Conservation (phyloP, 2,329 filamentous ascomycete genomes). For the Beauveria medogensis region DNA sequence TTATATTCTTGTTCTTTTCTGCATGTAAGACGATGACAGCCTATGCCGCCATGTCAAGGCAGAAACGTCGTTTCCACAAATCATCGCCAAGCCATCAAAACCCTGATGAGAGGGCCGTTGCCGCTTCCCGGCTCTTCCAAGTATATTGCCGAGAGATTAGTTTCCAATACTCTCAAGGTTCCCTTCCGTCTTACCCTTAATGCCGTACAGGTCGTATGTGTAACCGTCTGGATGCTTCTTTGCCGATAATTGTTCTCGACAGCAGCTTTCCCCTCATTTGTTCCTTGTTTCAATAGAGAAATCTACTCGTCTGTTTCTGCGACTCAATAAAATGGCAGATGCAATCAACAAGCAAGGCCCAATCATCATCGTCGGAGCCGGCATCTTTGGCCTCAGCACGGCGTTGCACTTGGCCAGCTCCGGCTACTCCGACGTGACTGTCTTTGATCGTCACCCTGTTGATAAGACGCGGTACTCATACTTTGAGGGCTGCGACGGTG, state of each 20-base stretch:
- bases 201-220: background rate
- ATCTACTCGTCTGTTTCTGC: background rate
- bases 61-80: background rate
- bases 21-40: background rate
- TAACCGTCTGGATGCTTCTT: background rate
- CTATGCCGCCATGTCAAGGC: background rate
- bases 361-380: background rate
- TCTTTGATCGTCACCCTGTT: constrained; percentile 39
- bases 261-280: background rate
- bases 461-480: constrained; percentile 32
- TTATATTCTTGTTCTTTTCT: background rate
- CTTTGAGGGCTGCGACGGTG: constrained; percentile 31
- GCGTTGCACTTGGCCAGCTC: constrained; percentile 23
- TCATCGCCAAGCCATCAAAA: background rate
- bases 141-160: background rate
- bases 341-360: background rate
- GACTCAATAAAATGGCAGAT: background rate
- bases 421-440: constrained; percentile 38
- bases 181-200: background rate
- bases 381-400: constrained; percentile 26
- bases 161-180: background rate
- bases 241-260: background rate
- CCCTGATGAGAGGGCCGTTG: background rate
- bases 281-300: too few relatives aligned
- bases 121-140: background rate